Percentiles rank a stretch among this genome's conserved stretches.
Evolutionary conservation across 192 early-diverging fungal genomes (phyloP).

Genomic region (Oehlia diaphana): DNA sequence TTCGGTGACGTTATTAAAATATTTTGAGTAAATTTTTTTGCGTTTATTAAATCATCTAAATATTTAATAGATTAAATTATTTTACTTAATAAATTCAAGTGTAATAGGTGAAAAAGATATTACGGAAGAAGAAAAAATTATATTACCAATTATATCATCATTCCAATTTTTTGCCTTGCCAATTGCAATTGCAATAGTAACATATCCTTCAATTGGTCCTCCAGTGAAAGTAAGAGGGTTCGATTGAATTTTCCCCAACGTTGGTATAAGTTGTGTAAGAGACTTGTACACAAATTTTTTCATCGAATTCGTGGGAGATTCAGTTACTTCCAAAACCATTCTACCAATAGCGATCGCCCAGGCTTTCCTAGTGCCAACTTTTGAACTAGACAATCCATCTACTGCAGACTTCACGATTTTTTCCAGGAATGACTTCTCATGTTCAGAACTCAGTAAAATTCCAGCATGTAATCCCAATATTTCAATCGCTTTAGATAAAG

Average conservation of each 20-base stretch:
- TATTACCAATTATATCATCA: conserved; percentile 31
- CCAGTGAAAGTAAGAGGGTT: conserved; percentile 61
- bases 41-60: conserved; percentile 13
- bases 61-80: neutral
- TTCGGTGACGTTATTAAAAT: conserved; percentile 48
- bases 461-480: conserved; percentile 57
- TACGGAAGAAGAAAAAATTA: neutral
- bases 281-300: conserved; percentile 30
- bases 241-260: conserved; percentile 57
- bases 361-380: conserved; percentile 59
- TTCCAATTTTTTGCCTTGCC: conserved; percentile 37
- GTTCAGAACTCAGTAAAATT: conserved; percentile 44
- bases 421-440: conserved; percentile 43
- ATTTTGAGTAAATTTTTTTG: conserved; percentile 39
- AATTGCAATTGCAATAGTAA: conserved; percentile 56
- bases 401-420: conserved; percentile 50
- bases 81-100: neutral
- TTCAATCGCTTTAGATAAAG: conserved; percentile 60
- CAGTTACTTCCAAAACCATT: conserved; percentile 51
- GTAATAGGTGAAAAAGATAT: neutral
- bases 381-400: conserved; percentile 61
- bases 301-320: conserved; percentile 31
- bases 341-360: conserved; percentile 65
- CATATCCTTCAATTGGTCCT: conserved; percentile 64
- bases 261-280: conserved; percentile 48